A percentile compares a stretch with the other conserved stretches of the same genome.
phyloP scores from a whole-genome alignment of 1,284 basidiomycete species.

The Trametes hirsuta region DNA sequence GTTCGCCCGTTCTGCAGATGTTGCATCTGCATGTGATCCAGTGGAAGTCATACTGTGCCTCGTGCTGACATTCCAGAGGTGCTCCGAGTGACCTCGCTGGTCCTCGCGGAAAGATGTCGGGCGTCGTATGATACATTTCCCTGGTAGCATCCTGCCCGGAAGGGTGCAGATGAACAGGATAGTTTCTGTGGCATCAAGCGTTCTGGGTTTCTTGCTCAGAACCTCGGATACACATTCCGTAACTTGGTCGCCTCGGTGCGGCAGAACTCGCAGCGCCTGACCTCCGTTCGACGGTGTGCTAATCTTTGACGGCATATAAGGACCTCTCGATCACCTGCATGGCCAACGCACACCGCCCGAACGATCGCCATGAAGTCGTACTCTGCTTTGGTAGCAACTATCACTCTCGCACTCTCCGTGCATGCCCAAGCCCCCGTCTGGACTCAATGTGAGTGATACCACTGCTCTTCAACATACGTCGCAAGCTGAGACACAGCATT shows the following conservation, averaged over 20 bases:
- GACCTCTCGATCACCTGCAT: neutral
- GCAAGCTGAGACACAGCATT: neutral
- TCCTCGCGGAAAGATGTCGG: constrained; percentile 5
- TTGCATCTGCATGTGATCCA: neutral
- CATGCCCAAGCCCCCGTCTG: constrained; percentile 19
- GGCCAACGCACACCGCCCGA: neutral
- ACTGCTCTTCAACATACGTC: neutral
- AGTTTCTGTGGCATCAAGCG: neutral
- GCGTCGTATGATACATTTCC: neutral
- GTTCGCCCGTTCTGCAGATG: too few species aligned
- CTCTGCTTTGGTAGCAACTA: constrained; percentile 12
- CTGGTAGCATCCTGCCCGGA: too few species aligned
- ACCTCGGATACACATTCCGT: constrained; percentile 7
- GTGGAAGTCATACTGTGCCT: neutral
- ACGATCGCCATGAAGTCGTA: constrained; percentile 17
- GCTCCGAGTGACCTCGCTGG: too few species aligned
- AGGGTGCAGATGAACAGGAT: too few species aligned
- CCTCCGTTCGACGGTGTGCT: neutral
- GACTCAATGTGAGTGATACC: constrained; percentile 28
- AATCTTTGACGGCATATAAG: constrained; percentile 6
- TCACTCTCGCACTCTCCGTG: constrained; percentile 21
- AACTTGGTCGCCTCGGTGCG: neutral
- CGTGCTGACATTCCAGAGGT: too few species aligned
- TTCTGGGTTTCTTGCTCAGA: constrained; percentile 1
- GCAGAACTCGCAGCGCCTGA: neutral